These are phyloP conservation scores for Calonectria naviculata DNA, from an alignment of 2,329 filamentous ascomycete genomes.

Conservation along the genomic window DNA sequence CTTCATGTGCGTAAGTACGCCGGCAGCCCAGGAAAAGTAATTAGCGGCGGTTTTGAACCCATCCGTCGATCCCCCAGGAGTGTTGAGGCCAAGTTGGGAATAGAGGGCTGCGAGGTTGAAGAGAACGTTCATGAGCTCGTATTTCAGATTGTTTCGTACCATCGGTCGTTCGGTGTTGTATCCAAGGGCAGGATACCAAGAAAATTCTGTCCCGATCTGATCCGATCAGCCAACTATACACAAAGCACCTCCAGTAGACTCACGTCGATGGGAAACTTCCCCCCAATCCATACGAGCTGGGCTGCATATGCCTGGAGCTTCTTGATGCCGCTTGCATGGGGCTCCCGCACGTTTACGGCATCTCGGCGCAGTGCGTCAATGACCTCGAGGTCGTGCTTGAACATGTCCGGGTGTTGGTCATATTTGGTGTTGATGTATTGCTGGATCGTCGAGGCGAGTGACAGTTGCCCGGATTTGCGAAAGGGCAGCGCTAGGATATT, in stretches of 20 bases:
- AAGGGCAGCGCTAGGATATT: constrained; percentile 87
- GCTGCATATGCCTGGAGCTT: constrained; percentile 93
- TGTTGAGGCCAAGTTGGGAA: constrained; percentile 87
- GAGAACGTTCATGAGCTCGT: constrained; percentile 91
- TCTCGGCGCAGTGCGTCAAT: constrained; percentile 87
- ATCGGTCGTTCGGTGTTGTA: constrained; percentile 85
- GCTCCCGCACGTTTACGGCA: constrained; percentile 89
- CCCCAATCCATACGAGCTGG: constrained; percentile 91
- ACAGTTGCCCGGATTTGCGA: constrained; percentile 83
- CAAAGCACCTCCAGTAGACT: constrained; percentile 22
- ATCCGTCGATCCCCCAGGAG: constrained; percentile 81
- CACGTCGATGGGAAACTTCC: constrained; percentile 96
- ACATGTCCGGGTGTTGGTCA: constrained; percentile 99
- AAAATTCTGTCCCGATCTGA: constrained; percentile 92
- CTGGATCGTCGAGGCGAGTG: constrained; percentile 84
- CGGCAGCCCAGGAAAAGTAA: constrained; percentile 89
- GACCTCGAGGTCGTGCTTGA: constrained; percentile 83
- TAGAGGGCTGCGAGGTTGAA: constrained; percentile 96
- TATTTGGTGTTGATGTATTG: constrained; percentile 98
- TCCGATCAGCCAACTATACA: background rate
- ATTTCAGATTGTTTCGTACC: constrained; percentile 74
- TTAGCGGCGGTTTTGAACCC: constrained; percentile 90
- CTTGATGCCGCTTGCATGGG: constrained; percentile 85
- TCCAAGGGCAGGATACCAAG: constrained; percentile 94
- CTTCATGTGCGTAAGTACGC: constrained; percentile 83